Evolutionary conservation across 495 filamentous ascomycete genomes (phyloP), one percentile per base, ranked within the genome.

Genomic region (Hypoxylon rickii): DNA sequence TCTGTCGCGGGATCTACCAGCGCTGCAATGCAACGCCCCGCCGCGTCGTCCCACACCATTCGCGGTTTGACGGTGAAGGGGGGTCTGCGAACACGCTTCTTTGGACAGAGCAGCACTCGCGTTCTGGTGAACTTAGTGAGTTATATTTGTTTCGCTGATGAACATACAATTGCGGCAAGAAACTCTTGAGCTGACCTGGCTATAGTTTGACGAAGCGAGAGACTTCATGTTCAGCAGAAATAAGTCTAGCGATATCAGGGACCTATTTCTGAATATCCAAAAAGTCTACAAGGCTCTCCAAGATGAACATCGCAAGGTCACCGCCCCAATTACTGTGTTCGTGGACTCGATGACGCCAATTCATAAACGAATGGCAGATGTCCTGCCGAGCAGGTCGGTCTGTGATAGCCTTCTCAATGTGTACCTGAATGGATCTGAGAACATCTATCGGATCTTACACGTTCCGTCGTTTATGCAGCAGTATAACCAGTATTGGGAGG

Each of bases 371-470:
- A 75, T 75, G 72, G 60, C 63, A 3, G 70, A 75, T 58, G 66
- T 75, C 7, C 37, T 75, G 21, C 72, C 72, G 6, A 63, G 46
- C 12, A 68, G 49, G 44, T 19, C 37, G 0, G 63, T 69, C n/a
- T 75, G 72, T 54, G 72, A 75, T 33, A 58, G 58, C 2, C 61
- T 75, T 1, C 24, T 82, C 11, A 55, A 70, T 34, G 52, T 66
- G 16, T 82, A 82, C 50, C 62, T 83, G 29, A 51, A 49, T 24
- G 72, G 72, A 7, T 72, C 73, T 4, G 79, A 80, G 43, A 71
- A 67, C 5, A 50, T 79, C 17, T 76, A 82, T 58, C 79, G 81
- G 6, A 73, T 86, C 12, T 56, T 81, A 29, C 74, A 72, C 51
- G 68, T 75, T 3, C 71, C 74, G 12, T 49, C 67, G 7, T 82